Conservation (phyloP, 2,329 filamentous ascomycete genomes). For the Apiospora aurea region DNA sequence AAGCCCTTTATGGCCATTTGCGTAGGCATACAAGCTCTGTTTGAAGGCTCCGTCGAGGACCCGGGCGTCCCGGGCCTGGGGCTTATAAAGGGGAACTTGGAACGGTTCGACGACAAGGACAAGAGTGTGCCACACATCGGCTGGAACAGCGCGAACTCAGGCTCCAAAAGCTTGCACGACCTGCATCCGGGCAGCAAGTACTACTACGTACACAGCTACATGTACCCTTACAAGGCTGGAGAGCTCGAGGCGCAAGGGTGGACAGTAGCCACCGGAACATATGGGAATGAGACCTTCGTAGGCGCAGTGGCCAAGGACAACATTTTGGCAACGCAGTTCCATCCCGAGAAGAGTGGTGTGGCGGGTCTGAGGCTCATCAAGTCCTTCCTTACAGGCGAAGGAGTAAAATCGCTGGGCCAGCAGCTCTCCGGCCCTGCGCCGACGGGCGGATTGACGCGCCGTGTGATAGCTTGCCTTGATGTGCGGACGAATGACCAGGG, state of each 20-base stretch:
- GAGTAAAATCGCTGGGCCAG: slow-evolving; percentile 58
- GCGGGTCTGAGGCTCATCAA: slow-evolving; percentile 85
- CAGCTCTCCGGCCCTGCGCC: slow-evolving; percentile 38
- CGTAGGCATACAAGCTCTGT: slow-evolving; percentile 90
- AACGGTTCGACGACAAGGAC: slow-evolving; percentile 75
- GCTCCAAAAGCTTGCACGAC: slow-evolving; percentile 70
- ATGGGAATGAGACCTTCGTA: slow-evolving; percentile 88
- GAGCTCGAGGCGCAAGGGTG: slow-evolving; percentile 83
- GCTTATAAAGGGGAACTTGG: slow-evolving; percentile 73
- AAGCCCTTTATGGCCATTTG: slow-evolving; percentile 99
- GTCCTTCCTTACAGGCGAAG: slow-evolving; percentile 82
- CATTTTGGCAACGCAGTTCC: slow-evolving; percentile 92
- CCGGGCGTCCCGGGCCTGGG: slow-evolving; percentile 75
- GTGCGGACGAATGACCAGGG: slow-evolving; percentile 93
- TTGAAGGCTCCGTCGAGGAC: slow-evolving; percentile 84
- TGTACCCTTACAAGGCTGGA: slow-evolving; percentile 75
- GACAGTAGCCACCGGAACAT: slow-evolving; percentile 89
- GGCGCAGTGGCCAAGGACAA: slow-evolving; percentile 88
- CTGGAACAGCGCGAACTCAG: slow-evolving; percentile 89
- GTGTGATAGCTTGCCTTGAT: slow-evolving; percentile 95
- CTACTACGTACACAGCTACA: slow-evolving; percentile 98
- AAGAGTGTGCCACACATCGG: slow-evolving; percentile 99
- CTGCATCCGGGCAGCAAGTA: slow-evolving; percentile 87
- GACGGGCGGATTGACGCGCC: slow-evolving; percentile 80
- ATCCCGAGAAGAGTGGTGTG: slow-evolving; percentile 95